Base-by-base conservation (phyloP, 306 rosid genomes). In the Sindora glabra region DNA sequence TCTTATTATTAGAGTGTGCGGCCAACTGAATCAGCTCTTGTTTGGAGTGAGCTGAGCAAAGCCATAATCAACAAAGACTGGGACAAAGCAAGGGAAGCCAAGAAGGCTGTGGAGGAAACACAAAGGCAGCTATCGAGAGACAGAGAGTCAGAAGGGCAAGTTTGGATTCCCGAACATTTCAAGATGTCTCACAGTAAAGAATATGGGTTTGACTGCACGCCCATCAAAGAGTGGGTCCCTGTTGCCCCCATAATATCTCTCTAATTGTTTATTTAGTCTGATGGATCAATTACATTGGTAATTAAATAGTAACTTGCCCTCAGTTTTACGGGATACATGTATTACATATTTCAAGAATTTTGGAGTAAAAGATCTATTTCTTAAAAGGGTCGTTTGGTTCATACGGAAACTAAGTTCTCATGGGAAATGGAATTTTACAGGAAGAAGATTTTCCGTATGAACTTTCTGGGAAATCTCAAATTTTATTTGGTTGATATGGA, bases 81-180 rank as follows among this genome's bases (percentile, higher is more conserved):
- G 97, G 87, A 49, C 19, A 85, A 65, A 73, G 97, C 99, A 70
- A 88, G 74, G 74, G 86, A 78, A 70, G 90, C 73, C 56, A 92
- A 92, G 86, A 81, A 68, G 46, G 65, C 21, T 17, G 74, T 89
- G 38, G 96, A 92, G 64, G 99, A 83, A 41, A 82, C 62, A 38
- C 95, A 89, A 37, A 82, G 99, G 59, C 75, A 74, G 62, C 58
- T 81, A 0, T 3, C 19, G 30, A 77, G 70, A 80, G 90, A 82
- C 27, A 86, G 82, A 66, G 76, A 68, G 13, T 64, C 85, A 48
- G 83, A 45, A 64, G 74, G 78, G 3, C 83, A 86, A 67, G 77
- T 73, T 10, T 92, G 96, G 96, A 65, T 40, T 68, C 88, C 97
- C 3, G 84, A 80, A 32, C 90, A 89, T 84, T 92, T 89, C 65